phyloP scores from a whole-genome alignment of 805 yeast genomes.

The Naumovozyma castellii region DNA sequence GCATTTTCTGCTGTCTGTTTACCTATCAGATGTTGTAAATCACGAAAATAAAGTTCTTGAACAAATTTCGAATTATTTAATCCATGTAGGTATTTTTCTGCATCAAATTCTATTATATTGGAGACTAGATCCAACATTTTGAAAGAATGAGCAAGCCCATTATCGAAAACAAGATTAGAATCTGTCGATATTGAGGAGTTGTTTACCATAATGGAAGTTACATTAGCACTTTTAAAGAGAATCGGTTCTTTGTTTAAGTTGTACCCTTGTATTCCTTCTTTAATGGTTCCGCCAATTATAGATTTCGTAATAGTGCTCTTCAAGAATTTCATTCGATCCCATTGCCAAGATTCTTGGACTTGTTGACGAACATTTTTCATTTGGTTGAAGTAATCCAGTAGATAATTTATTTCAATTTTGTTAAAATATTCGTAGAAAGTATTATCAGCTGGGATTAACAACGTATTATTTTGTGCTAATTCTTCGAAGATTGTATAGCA shows the following conservation, averaged over 20 bases:
- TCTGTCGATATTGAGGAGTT: conserved; percentile 25
- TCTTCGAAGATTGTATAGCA: conserved; percentile 2
- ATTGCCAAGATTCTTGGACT: conserved; percentile 12
- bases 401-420: conserved; percentile 38
- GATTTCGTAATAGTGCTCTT: conserved; percentile 34
- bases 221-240: conserved; percentile 15
- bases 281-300: conserved; percentile 36
- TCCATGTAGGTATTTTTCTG: conserved; percentile 50
- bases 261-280: conserved; percentile 2
- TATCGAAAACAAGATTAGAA: conserved; percentile 36
- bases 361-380: conserved; percentile 6
- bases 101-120: conserved; percentile 34
- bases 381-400: conserved; percentile 20
- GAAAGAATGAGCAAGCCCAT: conserved; percentile 45
- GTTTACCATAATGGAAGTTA: conserved; percentile 33
- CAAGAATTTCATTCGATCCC: conserved; percentile 12
- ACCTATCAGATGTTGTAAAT: conserved; percentile 46
- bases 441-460: conserved; percentile 39
- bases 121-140: conserved; percentile 24
- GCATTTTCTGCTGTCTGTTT: conserved; percentile 33
- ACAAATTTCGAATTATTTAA: conserved; percentile 54
- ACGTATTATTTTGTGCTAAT: conserved; percentile 31
- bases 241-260: conserved; percentile 18
- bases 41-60: conserved; percentile 56
- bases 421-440: conserved; percentile 28